Base-by-base conservation (phyloP, 2,329 filamentous ascomycete genomes). In the Cephalotrichum gorgonifer region DNA sequence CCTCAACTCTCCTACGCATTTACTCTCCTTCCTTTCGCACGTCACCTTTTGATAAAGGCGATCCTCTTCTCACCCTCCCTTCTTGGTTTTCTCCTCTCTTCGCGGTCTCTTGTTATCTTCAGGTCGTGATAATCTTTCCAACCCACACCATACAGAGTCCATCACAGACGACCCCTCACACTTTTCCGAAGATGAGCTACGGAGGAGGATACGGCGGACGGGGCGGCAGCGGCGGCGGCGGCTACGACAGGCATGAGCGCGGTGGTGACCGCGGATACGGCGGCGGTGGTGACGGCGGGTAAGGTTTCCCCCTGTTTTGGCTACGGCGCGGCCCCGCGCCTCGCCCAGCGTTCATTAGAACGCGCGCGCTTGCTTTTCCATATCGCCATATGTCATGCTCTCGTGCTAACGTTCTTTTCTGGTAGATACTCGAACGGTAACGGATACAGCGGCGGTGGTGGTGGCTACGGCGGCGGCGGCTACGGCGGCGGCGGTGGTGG, bases 261-360 rank as follows among this genome's bases (percentile, higher is more conserved):
- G 52, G 49, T 41, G 53, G 48, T 27, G 70, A 70, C 60, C 72
- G 71, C 58, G 71, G 73, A 54, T 70, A 75, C 58, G 74, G 74
- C 50, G 70, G 70, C 60, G 72, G 71, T 59, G 70, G 73, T 54
- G 70, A 75, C 59, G 74, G 74, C 50, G 70, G 69, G 61, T 73
- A 74, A 65, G 65, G 39, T 31, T 28, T 28, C 31, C 66, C 51
- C 62, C n/a, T n/a, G n/a, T n/a, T n/a, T n/a, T n/a, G n/a, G n/a
- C n/a, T n/a, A n/a, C n/a, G n/a, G n/a, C n/a, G n/a, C n/a, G n/a
- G n/a, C n/a, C n/a, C n/a, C n/a, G n/a, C n/a, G n/a, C n/a, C n/a
- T n/a, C n/a, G n/a, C n/a, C n/a, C n/a, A n/a, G n/a, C n/a, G n/a
- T n/a, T n/a, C n/a, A n/a, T n/a, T n/a, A n/a, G n/a, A n/a, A n/a